phyloP scores from a whole-genome alignment of 2,329 filamentous ascomycete genomes.

The Huntiella decipiens region DNA sequence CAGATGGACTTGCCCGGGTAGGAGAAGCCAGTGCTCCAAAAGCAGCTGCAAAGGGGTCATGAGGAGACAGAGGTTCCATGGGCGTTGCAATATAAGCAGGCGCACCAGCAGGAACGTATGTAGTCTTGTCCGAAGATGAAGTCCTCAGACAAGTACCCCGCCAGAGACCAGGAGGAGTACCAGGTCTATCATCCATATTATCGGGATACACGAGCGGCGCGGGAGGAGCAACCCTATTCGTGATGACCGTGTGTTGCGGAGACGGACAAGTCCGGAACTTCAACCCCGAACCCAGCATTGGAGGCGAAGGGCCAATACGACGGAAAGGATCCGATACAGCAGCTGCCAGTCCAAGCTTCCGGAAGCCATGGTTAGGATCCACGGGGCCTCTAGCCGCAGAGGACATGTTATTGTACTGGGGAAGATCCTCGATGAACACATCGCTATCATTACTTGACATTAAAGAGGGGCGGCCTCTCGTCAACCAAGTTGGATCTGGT shows the following conservation, averaged over 20 bases:
- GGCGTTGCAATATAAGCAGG: slow-evolving; percentile 9
- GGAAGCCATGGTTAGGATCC: slow-evolving; percentile 5
- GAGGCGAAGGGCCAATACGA: slow-evolving; percentile 41
- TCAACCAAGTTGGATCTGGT: slow-evolving; percentile 20
- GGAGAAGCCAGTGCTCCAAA: slow-evolving; percentile 14
- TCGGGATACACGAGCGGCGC: neutral
- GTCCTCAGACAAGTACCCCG: slow-evolving; percentile 43
- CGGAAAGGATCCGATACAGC: slow-evolving; percentile 2
- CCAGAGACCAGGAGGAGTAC: slow-evolving; percentile 42
- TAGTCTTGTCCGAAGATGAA: slow-evolving; percentile 1
- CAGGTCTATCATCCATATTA: neutral
- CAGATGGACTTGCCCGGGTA: neutral
- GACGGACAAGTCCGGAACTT: slow-evolving; percentile 65
- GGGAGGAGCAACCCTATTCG: neutral
- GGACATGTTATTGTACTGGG: slow-evolving; percentile 12
- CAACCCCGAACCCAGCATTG: slow-evolving; percentile 74
- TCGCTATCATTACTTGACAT: slow-evolving; percentile 6
- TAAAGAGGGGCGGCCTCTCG: slow-evolving; percentile 10
- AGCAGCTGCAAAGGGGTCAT: slow-evolving; percentile 25
- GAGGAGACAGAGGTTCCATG: slow-evolving; percentile 5
- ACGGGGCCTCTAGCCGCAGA: neutral
- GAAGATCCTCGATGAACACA: slow-evolving; percentile 12
- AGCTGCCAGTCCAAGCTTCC: neutral
- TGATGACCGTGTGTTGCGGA: slow-evolving; percentile 46
- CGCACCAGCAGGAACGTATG: slow-evolving; percentile 6